Percentiles rank a stretch among this genome's conserved stretches.
Conservation (phyloP, 2,329 filamentous ascomycete species). For the Arthrinium puccinioides region DNA sequence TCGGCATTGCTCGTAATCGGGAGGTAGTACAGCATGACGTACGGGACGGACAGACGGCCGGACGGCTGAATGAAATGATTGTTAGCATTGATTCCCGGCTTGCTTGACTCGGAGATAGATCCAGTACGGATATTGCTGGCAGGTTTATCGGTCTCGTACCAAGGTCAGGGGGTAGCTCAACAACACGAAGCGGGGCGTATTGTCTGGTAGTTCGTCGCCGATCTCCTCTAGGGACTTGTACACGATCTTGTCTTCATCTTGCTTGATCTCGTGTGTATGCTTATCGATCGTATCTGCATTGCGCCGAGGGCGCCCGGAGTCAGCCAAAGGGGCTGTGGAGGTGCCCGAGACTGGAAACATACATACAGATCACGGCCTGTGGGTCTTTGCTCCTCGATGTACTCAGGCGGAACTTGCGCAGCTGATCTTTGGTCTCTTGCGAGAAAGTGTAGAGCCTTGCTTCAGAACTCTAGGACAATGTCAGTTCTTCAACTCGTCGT, state of each 20-base stretch:
- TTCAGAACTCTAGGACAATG: conserved; percentile 67
- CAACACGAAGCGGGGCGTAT: conserved; percentile 82
- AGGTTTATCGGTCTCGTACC: conserved; percentile 41
- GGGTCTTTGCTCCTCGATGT: conserved; percentile 82
- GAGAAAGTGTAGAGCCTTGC: conserved; percentile 90
- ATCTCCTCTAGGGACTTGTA: conserved; percentile 79
- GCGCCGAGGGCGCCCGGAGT: conserved; percentile 3
- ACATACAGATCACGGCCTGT: conserved; percentile 91
- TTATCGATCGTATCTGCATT: conserved; percentile 92
- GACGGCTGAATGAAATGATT: conserved; percentile 49
- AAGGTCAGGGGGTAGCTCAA: conserved; percentile 86
- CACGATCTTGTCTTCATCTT: conserved; percentile 66
- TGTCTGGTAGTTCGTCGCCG: conserved; percentile 84
- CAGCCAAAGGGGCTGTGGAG: conserved; percentile 3
- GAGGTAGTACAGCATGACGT: conserved; percentile 91
- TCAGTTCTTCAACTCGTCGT: too few relatives aligned
- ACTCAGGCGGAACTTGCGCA: conserved; percentile 88
- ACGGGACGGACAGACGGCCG: conserved; percentile 81
- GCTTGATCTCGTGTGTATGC: conserved; percentile 80
- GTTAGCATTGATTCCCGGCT: too few relatives aligned
- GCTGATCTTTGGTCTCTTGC: conserved; percentile 76
- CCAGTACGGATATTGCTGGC: neutral
- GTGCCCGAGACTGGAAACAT: conserved; percentile 19
- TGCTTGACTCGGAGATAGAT: neutral
- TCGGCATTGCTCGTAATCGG: conserved; percentile 86